These are phyloP conservation scores for Cajanus cajan DNA, from an alignment of 306 rosid species.

Conservation along the genomic window DNA sequence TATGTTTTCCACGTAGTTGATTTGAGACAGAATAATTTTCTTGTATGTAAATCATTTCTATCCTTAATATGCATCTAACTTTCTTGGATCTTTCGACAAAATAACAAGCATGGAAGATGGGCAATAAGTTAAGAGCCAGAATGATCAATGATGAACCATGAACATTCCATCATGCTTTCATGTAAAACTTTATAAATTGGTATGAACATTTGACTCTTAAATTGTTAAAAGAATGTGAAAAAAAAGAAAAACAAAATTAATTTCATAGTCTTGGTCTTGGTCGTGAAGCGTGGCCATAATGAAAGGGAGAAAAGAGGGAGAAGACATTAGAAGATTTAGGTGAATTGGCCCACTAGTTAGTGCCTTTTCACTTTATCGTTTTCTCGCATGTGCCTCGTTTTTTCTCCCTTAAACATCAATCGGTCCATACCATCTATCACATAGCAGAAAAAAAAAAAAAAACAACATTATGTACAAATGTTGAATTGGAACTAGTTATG, in stretches of 20 bases:
- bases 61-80: not conserved
- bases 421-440: slow-evolving; percentile 20
- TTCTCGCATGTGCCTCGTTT: slow-evolving; percentile 44
- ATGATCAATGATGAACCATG: slow-evolving; percentile 14
- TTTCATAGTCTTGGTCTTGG: slow-evolving; percentile 32
- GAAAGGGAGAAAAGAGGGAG: slow-evolving; percentile 30
- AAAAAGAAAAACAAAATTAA: not conserved
- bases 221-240: slow-evolving; percentile 7
- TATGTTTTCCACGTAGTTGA: not conserved
- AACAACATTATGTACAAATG: slow-evolving; percentile 7
- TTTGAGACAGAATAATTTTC: not conserved
- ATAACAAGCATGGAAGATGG: slow-evolving; percentile 6
- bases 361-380: slow-evolving; percentile 46
- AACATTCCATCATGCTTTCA: not conserved
- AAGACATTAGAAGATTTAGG: slow-evolving; percentile 40
- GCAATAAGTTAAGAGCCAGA: not conserved
- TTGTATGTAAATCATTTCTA: not conserved
- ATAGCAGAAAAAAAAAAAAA: not conserved
- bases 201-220: slow-evolving; percentile 37
- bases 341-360: slow-evolving; percentile 55
- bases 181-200: not conserved
- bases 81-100: not conserved
- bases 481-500: slow-evolving; percentile 18
- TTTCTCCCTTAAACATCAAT: slow-evolving; percentile 28
- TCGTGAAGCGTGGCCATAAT: slow-evolving; percentile 37